Base-by-base conservation (phyloP, 768 basidiomycete genomes). In the Amanita exitialis region DNA sequence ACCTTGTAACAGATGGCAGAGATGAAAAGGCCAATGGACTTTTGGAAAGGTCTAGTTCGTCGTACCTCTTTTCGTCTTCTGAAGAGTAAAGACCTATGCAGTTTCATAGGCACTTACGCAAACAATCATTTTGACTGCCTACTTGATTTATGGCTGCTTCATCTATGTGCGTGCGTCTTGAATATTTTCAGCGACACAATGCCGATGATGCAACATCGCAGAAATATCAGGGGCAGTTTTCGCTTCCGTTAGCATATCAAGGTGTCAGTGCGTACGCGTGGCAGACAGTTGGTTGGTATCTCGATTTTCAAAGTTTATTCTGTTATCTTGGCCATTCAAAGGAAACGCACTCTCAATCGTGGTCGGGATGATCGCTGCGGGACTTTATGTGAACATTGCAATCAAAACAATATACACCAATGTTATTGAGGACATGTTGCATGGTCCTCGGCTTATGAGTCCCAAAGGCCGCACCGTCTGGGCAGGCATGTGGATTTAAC, bases 1-100 rank as follows among this genome's bases (percentile, higher is more conserved):
- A n/a, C 12, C 12, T 57, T 10, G 59, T 62, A 3, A 43, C 62
- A 80, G 63, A 73, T 83, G 72, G 75, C 79, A 1, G 81, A 83
- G 61, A 83, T 83, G 81, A 70, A 73, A 20, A 71, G 80, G 6
- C 81, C 81, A 2, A 76, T 77, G 75, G 81, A 83, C 57, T 83
- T 83, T 58, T 82, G 78, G 77, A 81, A 81, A 57, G 79, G 75
- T 36, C 79, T 81, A 77, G 76, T 76, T 21, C 30, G 66, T 54
- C 35, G 2, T 16, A 42, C 8, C 8, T 38, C 34, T 21, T 27
- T n/a, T 34, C 28, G 3, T 25, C 21, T 35, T 30, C 6, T 30
- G 16, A 35, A 44, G 18, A 4, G 12, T 5, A 15, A 27, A 30
- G 12, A 8, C 13, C n/a, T 6, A 28, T 8, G 15, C 3, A 6